A percentile compares a stretch with the other conserved stretches of the same genome.
Conservation (phyloP, 768 basidiomycete species). For the Leccinum subgranulosum region DNA sequence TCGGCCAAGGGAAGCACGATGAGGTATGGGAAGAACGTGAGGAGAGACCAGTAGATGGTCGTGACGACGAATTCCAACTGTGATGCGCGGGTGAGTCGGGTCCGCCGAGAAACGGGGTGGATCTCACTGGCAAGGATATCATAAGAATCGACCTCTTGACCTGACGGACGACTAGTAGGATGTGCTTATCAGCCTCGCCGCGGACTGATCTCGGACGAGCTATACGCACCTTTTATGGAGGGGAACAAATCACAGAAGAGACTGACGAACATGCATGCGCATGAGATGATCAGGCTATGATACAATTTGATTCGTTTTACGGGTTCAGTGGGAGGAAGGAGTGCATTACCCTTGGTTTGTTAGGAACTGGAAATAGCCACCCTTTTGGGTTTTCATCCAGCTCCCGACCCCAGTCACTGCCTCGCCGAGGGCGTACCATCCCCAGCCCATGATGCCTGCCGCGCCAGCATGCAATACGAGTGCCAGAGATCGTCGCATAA, state of each 20-base stretch:
- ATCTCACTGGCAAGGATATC: slow-evolving; percentile 61
- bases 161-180: slow-evolving; percentile 26
- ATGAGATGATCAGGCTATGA: slow-evolving; percentile 33
- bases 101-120: background rate
- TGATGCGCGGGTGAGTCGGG: background rate
- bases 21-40: slow-evolving; percentile 52
- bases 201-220: background rate
- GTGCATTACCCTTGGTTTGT: slow-evolving; percentile 65
- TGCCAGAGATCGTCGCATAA: slow-evolving; percentile 14
- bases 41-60: slow-evolving; percentile 67
- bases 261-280: slow-evolving; percentile 40
- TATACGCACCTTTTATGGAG: slow-evolving; percentile 30
- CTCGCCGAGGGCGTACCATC: slow-evolving; percentile 22
- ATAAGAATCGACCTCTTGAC: slow-evolving; percentile 60
- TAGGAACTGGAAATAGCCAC: slow-evolving; percentile 69
- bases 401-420: slow-evolving; percentile 13
- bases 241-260: slow-evolving; percentile 42
- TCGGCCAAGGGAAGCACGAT: slow-evolving; percentile 40
- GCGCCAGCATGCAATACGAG: slow-evolving; percentile 33
- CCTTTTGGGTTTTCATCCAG: slow-evolving; percentile 46
- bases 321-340: background rate
- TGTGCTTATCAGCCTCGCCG: background rate
- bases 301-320: background rate
- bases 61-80: slow-evolving; percentile 49
- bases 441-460: slow-evolving; percentile 36